Evolutionary conservation across 495 filamentous ascomycete genomes (phyloP).

Genomic region (Aspergillus affinis): DNA sequence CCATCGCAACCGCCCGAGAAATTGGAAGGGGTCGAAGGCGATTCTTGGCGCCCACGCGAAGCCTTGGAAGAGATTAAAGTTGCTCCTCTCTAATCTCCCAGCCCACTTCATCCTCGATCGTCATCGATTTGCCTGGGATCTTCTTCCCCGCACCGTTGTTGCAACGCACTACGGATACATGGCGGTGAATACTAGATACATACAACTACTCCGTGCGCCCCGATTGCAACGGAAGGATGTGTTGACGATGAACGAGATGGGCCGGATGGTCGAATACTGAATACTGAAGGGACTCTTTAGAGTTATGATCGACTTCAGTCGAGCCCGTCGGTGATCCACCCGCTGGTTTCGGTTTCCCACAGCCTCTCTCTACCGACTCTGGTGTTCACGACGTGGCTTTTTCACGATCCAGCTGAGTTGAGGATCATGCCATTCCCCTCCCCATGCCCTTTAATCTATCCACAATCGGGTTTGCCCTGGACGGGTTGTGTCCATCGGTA

Average conservation of each 20-base stretch:
- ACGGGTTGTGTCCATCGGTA: background rate
- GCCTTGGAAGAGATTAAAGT: constrained; percentile 26
- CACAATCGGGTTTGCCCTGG: background rate
- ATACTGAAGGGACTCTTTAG: background rate
- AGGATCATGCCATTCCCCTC: constrained; percentile 3
- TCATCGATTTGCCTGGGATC: constrained; percentile 23
- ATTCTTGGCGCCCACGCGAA: constrained; percentile 24
- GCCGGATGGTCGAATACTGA: background rate
- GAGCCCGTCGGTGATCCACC: constrained; percentile 7
- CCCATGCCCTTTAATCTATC: background rate
- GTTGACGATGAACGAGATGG: background rate
- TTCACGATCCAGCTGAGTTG: background rate
- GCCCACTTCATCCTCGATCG: constrained; percentile 21
- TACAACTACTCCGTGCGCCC: no score
- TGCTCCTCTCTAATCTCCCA: constrained; percentile 20
- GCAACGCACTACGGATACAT: background rate
- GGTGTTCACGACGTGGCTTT: constrained; percentile 5
- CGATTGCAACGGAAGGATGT: no score
- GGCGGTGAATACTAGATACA: no score
- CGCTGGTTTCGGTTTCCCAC: background rate
- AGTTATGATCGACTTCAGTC: constrained; percentile 5
- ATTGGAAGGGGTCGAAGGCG: constrained; percentile 18
- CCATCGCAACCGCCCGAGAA: constrained; percentile 7
- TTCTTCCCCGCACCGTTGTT: constrained; percentile 28
- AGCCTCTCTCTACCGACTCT: background rate